phyloP scores from a whole-genome alignment of 2,329 filamentous ascomycete species.

The Fusarium sp. region DNA sequence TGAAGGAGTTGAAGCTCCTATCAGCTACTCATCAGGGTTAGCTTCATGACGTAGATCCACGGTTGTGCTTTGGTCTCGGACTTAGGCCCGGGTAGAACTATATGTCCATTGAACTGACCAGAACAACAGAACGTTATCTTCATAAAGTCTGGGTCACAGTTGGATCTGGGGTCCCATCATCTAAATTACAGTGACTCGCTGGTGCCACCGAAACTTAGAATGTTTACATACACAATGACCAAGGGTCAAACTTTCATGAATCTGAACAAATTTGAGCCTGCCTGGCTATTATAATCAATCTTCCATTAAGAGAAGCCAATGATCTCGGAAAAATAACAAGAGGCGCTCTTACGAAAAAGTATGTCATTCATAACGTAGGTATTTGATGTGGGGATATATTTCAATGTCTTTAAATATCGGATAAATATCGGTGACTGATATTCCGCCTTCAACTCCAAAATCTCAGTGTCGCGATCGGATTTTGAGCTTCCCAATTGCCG shows the following conservation, averaged over 20 bases:
- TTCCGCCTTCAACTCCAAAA: slow-evolving; percentile 35
- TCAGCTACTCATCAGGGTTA: neutral
- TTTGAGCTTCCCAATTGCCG: slow-evolving; percentile 29
- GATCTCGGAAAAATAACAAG: neutral
- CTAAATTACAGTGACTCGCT: neutral
- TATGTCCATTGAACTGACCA: neutral
- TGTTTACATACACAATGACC: neutral
- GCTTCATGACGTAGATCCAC: slow-evolving; percentile 25
- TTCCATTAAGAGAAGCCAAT: neutral
- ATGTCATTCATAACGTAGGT: neutral
- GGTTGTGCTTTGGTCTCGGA: neutral
- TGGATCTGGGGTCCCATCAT: neutral
- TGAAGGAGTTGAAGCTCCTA: neutral
- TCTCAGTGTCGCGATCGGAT: slow-evolving; percentile 32
- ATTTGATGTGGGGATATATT: neutral
- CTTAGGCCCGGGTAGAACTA: neutral
- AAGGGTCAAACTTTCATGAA: neutral
- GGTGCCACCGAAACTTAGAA: neutral
- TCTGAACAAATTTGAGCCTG: neutral
- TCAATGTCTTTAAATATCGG: slow-evolving; percentile 11
- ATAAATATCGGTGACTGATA: slow-evolving; percentile 33
- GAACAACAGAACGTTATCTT: neutral
- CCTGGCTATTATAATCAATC: neutral
- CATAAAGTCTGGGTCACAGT: neutral
- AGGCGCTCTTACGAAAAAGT: neutral